phyloP scores from a whole-genome alignment of 768 basidiomycete genomes.

The Tricholoma furcatifolium region DNA sequence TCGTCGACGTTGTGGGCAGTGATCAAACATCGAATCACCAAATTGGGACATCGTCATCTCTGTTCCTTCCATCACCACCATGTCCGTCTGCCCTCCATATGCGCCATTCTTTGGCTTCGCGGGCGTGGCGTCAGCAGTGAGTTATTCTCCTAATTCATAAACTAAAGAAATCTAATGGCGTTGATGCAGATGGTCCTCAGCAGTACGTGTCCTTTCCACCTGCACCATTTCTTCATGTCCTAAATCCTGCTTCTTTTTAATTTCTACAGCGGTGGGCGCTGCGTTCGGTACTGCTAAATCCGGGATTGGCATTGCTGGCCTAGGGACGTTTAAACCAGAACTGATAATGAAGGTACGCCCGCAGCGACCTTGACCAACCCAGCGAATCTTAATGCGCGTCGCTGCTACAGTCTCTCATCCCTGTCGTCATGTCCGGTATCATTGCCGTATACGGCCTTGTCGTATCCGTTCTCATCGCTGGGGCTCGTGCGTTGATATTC shows the following conservation, averaged over 20 bases:
- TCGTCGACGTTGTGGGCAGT: too few relatives aligned
- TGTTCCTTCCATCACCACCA: constrained; percentile 18
- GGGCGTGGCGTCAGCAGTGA: constrained; percentile 90
- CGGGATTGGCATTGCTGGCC: constrained; percentile 94
- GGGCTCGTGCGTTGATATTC: constrained; percentile 38
- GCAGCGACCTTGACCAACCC: background rate
- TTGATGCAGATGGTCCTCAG: constrained; percentile 84
- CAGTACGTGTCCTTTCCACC: constrained; percentile 55
- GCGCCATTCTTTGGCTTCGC: constrained; percentile 99
- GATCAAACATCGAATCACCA: too few relatives aligned
- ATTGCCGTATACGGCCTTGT: constrained; percentile 97
- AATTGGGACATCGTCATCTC: too few relatives aligned
- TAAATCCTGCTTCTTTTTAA: constrained; percentile 7
- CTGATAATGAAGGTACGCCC: constrained; percentile 91
- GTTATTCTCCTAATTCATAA: constrained; percentile 25
- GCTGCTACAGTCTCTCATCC: constrained; percentile 75
- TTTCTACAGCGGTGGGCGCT: constrained; percentile 76
- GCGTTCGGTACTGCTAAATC: constrained; percentile 96
- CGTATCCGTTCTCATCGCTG: constrained; percentile 89
- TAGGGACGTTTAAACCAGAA: constrained; percentile 93
- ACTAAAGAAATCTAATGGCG: constrained; percentile 1
- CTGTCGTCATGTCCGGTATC: constrained; percentile 98
- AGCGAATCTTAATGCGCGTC: background rate
- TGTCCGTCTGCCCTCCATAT: constrained; percentile 84
- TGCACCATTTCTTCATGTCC: background rate